These are phyloP conservation scores for Zychaea mexicana DNA, from an alignment of 371 early-diverging fungal genomes.

Conservation along the genomic window DNA sequence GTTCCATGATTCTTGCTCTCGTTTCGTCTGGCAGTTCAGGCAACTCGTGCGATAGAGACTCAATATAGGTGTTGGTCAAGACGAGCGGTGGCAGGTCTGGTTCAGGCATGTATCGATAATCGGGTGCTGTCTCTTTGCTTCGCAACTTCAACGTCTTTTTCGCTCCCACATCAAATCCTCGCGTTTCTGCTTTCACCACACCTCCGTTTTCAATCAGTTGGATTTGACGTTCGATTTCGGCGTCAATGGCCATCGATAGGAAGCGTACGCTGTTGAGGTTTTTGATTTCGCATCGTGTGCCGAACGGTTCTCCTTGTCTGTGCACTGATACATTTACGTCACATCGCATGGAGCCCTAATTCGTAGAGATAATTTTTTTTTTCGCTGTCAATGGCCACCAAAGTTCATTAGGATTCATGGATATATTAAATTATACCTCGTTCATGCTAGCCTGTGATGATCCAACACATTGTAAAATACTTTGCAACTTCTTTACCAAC, in stretches of 20 bases:
- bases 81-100: conserved; percentile 79
- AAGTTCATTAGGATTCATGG: neutral
- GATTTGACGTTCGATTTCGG: conserved; percentile 81
- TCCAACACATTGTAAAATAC: conserved; percentile 69
- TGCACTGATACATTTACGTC: conserved; percentile 92
- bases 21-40: conserved; percentile 79
- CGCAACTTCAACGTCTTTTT: conserved; percentile 70
- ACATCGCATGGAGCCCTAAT: conserved; percentile 85
- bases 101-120: conserved; percentile 95
- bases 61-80: conserved; percentile 53
- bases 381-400: neutral
- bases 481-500: conserved; percentile 78
- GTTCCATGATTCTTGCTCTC: conserved; percentile 59
- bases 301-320: conserved; percentile 52
- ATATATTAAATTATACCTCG: conserved; percentile 50
- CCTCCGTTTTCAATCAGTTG: conserved; percentile 55
- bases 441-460: conserved; percentile 85
- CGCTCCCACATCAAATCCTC: conserved; percentile 72
- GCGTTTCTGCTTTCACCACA: conserved; percentile 70
- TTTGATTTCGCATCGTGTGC: conserved; percentile 85
- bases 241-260: conserved; percentile 74
- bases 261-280: conserved; percentile 84
- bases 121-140: conserved; percentile 82
- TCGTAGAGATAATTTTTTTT: neutral
- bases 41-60: conserved; percentile 36